phyloP scores from a whole-genome alignment of 495 filamentous ascomycete species.

The Aspergillus sclerotioniger region DNA sequence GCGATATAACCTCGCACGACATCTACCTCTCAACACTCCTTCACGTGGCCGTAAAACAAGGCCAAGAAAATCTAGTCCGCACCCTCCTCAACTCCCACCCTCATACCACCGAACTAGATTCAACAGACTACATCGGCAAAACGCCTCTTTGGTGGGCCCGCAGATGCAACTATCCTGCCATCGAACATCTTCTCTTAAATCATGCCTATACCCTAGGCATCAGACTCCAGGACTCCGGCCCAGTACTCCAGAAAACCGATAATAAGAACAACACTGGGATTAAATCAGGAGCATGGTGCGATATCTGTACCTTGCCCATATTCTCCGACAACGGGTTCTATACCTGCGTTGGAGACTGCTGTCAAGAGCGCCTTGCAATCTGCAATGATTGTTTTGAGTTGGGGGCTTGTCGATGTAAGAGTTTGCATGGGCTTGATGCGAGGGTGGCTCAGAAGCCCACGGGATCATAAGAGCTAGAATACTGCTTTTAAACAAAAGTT shows the following conservation, averaged over 20 bases:
- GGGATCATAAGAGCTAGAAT: neutral
- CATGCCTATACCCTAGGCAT: neutral
- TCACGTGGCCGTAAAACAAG: neutral
- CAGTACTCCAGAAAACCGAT: neutral
- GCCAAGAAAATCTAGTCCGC: neutral
- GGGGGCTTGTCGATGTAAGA: neutral
- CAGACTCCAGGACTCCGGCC: neutral
- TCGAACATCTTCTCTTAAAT: neutral
- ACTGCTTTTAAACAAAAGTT: no score
- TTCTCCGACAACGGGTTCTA: neutral
- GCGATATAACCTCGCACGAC: neutral
- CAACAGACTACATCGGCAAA: neutral
- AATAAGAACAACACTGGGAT: neutral
- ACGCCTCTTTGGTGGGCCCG: neutral
- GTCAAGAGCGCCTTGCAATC: neutral
- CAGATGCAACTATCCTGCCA: neutral
- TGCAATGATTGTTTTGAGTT: neutral
- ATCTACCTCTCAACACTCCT: neutral
- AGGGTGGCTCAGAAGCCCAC: neutral
- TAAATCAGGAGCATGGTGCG: neutral
- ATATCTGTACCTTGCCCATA: neutral
- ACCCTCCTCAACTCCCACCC: neutral
- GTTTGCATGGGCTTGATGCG: neutral
- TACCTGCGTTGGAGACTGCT: neutral
- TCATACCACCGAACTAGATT: neutral